Conservation (phyloP, 768 basidiomycete species). For the Fibroporia radiculosa region DNA sequence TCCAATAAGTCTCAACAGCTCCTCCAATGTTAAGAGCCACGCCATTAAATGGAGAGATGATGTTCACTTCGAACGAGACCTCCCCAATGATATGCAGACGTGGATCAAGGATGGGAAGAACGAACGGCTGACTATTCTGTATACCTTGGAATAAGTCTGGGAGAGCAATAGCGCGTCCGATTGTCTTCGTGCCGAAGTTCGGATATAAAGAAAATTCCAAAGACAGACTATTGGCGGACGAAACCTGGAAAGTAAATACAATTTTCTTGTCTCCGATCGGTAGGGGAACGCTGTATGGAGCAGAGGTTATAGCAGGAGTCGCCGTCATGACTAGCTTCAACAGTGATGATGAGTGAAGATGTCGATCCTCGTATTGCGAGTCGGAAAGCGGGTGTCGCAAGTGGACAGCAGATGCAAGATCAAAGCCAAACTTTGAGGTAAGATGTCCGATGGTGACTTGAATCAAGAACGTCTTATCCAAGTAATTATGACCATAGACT, state of each 20-base stretch:
- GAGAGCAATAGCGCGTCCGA: constrained; percentile 85
- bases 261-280: constrained; percentile 67
- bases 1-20: constrained; percentile 98
- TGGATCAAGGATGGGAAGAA: constrained; percentile 83
- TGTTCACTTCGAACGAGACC: constrained; percentile 82
- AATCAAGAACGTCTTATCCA: constrained; percentile 80
- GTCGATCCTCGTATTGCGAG: constrained; percentile 57
- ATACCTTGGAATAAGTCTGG: constrained; percentile 62
- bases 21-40: constrained; percentile 93
- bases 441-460: constrained; percentile 77
- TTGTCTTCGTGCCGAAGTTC: constrained; percentile 94
- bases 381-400: constrained; percentile 71
- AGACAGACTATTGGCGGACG: constrained; percentile 60
- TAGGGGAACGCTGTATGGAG: constrained; percentile 85
- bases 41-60: constrained; percentile 84
- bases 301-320: constrained; percentile 72
- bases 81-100: constrained; percentile 93
- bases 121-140: constrained; percentile 44
- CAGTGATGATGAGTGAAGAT: constrained; percentile 67
- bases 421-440: constrained; percentile 34
- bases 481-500: constrained; percentile 93
- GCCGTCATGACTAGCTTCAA: constrained; percentile 95
- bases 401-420: constrained; percentile 43
- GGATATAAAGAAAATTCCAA: constrained; percentile 95
- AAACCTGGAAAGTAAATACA: constrained; percentile 82